phyloP scores from a whole-genome alignment of 495 filamentous ascomycete genomes.

The Aspergillus haitiensis region DNA sequence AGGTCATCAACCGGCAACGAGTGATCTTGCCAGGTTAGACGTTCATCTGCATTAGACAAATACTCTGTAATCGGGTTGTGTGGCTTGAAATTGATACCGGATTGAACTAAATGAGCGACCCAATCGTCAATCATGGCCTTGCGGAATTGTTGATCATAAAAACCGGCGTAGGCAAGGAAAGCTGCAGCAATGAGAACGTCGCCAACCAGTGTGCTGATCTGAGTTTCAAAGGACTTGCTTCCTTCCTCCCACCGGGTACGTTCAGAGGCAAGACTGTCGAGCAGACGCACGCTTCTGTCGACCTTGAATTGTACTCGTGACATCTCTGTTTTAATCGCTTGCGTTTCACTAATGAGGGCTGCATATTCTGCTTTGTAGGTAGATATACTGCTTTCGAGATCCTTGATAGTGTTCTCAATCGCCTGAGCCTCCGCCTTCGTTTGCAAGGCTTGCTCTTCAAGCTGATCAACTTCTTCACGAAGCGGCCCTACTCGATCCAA shows the following conservation, averaged over 20 bases:
- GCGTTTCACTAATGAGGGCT: slow-evolving; percentile 91
- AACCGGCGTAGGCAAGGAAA: slow-evolving; percentile 96
- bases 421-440: slow-evolving; percentile 93
- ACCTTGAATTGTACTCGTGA: slow-evolving; percentile 95
- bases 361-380: slow-evolving; percentile 98
- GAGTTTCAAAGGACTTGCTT: slow-evolving; percentile 95
- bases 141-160: slow-evolving; percentile 96
- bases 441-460: slow-evolving; percentile 85
- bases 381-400: slow-evolving; percentile 85
- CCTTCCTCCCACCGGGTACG: slow-evolving; percentile 90
- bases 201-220: slow-evolving; percentile 94
- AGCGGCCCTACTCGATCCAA: slow-evolving; percentile 92
- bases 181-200: slow-evolving; percentile 93
- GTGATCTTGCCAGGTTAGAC: slow-evolving; percentile 90
- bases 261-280: slow-evolving; percentile 93
- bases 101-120: slow-evolving; percentile 85
- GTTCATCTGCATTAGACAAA: slow-evolving; percentile 92
- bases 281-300: slow-evolving; percentile 87
- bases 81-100: slow-evolving; percentile 87
- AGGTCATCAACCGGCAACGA: slow-evolving; percentile 98
- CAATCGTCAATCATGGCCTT: slow-evolving; percentile 98
- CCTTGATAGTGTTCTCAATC: slow-evolving; percentile 80
- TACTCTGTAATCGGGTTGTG: slow-evolving; percentile 96
- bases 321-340: slow-evolving; percentile 98
- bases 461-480: slow-evolving; percentile 80